Conservation (phyloP, 257 asterid genomes). For the Fraxinus quadrangulata region DNA sequence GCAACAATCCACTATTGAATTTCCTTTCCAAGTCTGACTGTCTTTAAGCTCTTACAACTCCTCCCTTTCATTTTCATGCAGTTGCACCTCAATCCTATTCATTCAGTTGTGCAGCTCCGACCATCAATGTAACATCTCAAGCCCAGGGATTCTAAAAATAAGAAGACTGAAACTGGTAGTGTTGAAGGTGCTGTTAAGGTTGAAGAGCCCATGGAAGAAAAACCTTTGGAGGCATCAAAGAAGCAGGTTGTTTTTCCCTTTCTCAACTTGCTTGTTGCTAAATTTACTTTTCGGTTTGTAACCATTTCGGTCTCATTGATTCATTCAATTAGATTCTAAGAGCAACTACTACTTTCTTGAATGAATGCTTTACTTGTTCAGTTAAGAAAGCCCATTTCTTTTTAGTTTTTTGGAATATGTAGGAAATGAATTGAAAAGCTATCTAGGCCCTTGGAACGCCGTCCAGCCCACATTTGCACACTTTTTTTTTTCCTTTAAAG, state of each 20-base stretch:
- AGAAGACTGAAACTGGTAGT: slow-evolving; percentile 28
- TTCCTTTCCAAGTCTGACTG: slow-evolving; percentile 16
- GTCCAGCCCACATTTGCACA: background rate
- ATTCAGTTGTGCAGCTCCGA: slow-evolving; percentile 83
- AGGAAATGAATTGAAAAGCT: too few species aligned
- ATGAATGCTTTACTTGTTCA: slow-evolving; percentile 3
- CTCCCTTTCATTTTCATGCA: slow-evolving; percentile 46
- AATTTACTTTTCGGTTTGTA: slow-evolving; percentile 8
- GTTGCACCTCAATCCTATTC: slow-evolving; percentile 83
- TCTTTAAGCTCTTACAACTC: slow-evolving; percentile 16
- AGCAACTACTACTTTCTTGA: slow-evolving; percentile 3
- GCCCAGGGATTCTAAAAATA: slow-evolving; percentile 43
- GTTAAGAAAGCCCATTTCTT: slow-evolving; percentile 5
- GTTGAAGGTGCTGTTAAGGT: slow-evolving; percentile 43
- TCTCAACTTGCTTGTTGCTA: background rate
- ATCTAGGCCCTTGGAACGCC: background rate
- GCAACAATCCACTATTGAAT: slow-evolving; percentile 4
- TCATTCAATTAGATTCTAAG: background rate
- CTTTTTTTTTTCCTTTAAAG: background rate
- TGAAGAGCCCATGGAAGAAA: slow-evolving; percentile 45
- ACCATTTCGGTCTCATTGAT: background rate
- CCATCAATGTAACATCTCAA: slow-evolving; percentile 63
- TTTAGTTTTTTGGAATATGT: background rate
- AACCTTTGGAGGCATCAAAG: slow-evolving; percentile 44
- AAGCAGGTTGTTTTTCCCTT: slow-evolving; percentile 50